phyloP scores from a whole-genome alignment of 2,329 filamentous ascomycete genomes.

The Hypoxylon sp. region DNA sequence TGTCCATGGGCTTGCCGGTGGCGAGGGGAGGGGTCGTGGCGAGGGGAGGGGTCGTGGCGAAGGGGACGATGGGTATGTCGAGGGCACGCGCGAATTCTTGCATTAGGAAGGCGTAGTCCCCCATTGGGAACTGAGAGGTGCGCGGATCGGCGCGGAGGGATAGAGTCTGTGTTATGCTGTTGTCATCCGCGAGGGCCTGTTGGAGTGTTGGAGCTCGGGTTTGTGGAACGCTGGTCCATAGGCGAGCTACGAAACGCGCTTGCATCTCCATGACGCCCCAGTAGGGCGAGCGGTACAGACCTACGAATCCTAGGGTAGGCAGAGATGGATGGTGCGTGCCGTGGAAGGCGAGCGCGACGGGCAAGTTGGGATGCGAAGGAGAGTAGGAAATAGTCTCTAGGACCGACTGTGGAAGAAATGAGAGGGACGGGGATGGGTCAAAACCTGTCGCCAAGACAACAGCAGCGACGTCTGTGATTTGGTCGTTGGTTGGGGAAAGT shows the following conservation, averaged over 20 bases:
- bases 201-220: conserved; percentile 52
- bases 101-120: conserved; percentile 83
- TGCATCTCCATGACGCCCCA: conserved; percentile 94
- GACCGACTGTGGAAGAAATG: conserved; percentile 72
- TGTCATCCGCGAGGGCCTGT: conserved; percentile 61
- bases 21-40: conserved; percentile 58
- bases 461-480: conserved; percentile 71
- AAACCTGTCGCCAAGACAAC: conserved; percentile 85
- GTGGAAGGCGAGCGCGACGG: conserved; percentile 77
- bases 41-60: conserved; percentile 55
- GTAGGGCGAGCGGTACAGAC: conserved; percentile 86
- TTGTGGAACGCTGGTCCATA: conserved; percentile 64
- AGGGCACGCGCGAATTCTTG: conserved; percentile 76
- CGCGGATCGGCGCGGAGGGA: conserved; percentile 66
- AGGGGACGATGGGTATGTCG: conserved; percentile 62
- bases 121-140: conserved; percentile 83
- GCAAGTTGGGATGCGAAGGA: conserved; percentile 67
- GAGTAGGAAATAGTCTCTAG: conserved; percentile 72
- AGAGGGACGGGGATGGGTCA: conserved; percentile 73
- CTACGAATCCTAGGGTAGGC: conserved; percentile 80
- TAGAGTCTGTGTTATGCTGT: conserved; percentile 63
- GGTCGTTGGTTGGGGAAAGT: conserved; percentile 50
- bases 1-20: conserved; percentile 63
- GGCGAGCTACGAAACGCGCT: conserved; percentile 74
- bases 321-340: conserved; percentile 73